phyloP scores from a whole-genome alignment of 148 eudicot genomes.

The Simmondsia chinensis region DNA sequence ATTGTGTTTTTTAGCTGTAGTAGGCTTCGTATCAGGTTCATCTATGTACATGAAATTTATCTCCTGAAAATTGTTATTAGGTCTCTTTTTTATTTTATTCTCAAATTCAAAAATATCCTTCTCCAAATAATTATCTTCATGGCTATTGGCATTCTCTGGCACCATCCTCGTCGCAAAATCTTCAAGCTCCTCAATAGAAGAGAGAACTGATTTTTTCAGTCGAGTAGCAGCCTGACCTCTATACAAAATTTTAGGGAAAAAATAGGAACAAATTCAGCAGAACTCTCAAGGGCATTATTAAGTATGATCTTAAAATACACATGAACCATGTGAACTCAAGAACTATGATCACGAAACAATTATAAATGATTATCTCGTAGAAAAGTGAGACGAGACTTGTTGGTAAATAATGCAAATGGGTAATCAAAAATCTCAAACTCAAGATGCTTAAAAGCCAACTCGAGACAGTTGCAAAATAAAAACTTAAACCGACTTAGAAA shows the following conservation, averaged over 20 bases:
- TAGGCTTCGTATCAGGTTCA: slow-evolving; percentile 14
- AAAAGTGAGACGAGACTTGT: too few species aligned
- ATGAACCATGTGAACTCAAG: too few species aligned
- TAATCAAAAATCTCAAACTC: too few species aligned
- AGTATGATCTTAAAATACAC: too few species aligned
- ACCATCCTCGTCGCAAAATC: slow-evolving; percentile 29
- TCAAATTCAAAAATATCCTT: slow-evolving; percentile 2
- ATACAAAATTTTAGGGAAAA: slow-evolving; percentile 14
- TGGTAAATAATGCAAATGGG: too few species aligned
- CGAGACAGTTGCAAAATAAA: too few species aligned
- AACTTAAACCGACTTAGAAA: too few species aligned
- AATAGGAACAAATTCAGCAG: slow-evolving; percentile 10
- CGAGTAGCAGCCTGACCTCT: slow-evolving; percentile 22
- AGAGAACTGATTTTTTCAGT: slow-evolving; percentile 21
- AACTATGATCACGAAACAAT: too few species aligned
- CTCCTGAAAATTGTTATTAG: slow-evolving; percentile 6
- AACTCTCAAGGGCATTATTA: background rate
- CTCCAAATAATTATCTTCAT: too few species aligned
- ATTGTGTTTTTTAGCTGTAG: too few species aligned
- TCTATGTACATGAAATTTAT: slow-evolving; percentile 22
- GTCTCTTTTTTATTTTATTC: slow-evolving; percentile 5
- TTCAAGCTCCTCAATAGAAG: slow-evolving; percentile 45
- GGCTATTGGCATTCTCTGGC: slow-evolving; percentile 15
- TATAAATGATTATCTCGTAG: too few species aligned
- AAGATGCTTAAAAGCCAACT: too few species aligned